phyloP scores from a whole-genome alignment of 805 yeast species.

The Lachancea mirantina region DNA sequence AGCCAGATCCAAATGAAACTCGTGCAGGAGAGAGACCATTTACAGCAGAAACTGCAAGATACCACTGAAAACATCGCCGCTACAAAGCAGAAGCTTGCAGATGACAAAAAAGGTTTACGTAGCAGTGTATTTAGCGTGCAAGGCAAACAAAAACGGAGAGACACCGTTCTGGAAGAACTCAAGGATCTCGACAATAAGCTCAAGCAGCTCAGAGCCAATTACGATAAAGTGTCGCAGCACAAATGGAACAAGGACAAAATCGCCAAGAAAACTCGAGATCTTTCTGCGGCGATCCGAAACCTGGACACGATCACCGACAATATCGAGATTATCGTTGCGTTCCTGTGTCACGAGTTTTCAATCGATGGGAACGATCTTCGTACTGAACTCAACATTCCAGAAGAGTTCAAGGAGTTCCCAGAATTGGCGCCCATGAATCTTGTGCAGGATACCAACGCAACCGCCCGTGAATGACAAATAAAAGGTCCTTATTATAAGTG shows the following conservation, averaged over 20 bases:
- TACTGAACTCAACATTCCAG: conserved; percentile 39
- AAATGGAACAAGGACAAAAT: conserved; percentile 20
- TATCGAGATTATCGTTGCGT: conserved; percentile 35
- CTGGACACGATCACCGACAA: conserved; percentile 32
- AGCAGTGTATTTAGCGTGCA: conserved; percentile 9
- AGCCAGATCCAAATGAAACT: conserved; percentile 13
- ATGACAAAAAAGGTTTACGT: neutral
- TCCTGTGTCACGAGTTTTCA: conserved; percentile 29
- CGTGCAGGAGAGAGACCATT: conserved; percentile 8
- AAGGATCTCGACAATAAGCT: conserved; percentile 9
- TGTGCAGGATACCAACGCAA: neutral
- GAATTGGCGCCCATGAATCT: conserved; percentile 1
- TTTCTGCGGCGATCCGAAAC: conserved; percentile 7
- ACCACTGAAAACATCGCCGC: conserved; percentile 10
- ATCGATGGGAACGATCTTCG: conserved; percentile 28
- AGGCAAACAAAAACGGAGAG: conserved; percentile 10
- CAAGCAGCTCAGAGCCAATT: conserved; percentile 5
- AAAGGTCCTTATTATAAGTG: neutral
- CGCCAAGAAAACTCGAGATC: conserved; percentile 8
- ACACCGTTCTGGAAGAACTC: conserved; percentile 9
- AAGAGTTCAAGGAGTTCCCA: conserved; percentile 31
- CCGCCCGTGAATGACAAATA: neutral
- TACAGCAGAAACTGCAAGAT: conserved; percentile 12
- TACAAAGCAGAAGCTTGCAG: conserved; percentile 9
- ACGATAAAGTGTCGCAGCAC: conserved; percentile 13